phyloP scores from a whole-genome alignment of 768 basidiomycete species.

The Phylloporus arenicola region DNA sequence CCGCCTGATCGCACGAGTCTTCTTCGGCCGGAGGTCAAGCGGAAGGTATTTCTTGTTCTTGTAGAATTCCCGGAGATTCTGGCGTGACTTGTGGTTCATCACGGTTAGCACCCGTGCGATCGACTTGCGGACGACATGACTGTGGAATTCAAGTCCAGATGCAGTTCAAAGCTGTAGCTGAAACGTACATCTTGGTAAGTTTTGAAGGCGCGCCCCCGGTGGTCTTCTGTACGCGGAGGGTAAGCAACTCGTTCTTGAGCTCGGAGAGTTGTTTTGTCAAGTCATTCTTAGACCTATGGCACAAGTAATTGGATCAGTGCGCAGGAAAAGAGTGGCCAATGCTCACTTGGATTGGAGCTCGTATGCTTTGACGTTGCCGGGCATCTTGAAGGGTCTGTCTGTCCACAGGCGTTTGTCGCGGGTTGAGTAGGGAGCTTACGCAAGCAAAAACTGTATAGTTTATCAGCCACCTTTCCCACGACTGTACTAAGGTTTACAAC shows the following conservation, averaged over 20 bases:
- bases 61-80: slow-evolving; percentile 97
- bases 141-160: slow-evolving; percentile 28
- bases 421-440: slow-evolving; percentile 27
- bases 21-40: slow-evolving; percentile 96
- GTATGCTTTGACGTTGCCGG: slow-evolving; percentile 92
- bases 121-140: slow-evolving; percentile 94
- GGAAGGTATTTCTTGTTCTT: slow-evolving; percentile 95
- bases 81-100: slow-evolving; percentile 96
- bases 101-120: slow-evolving; percentile 98
- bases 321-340: background rate
- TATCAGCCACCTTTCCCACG: slow-evolving; percentile 40
- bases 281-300: slow-evolving; percentile 87
- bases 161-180: background rate
- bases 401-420: slow-evolving; percentile 31
- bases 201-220: slow-evolving; percentile 93
- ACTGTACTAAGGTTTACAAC: background rate
- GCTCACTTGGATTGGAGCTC: slow-evolving; percentile 93
- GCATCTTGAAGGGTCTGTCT: slow-evolving; percentile 51
- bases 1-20: slow-evolving; percentile 96
- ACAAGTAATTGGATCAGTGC: slow-evolving; percentile 8
- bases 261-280: slow-evolving; percentile 89
- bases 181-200: slow-evolving; percentile 91
- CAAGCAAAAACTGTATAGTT: slow-evolving; percentile 36
- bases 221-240: slow-evolving; percentile 96
- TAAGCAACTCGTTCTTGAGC: slow-evolving; percentile 91